phyloP scores from a whole-genome alignment of 2,329 filamentous ascomycete species.

The Colletotrichum simmondsii region DNA sequence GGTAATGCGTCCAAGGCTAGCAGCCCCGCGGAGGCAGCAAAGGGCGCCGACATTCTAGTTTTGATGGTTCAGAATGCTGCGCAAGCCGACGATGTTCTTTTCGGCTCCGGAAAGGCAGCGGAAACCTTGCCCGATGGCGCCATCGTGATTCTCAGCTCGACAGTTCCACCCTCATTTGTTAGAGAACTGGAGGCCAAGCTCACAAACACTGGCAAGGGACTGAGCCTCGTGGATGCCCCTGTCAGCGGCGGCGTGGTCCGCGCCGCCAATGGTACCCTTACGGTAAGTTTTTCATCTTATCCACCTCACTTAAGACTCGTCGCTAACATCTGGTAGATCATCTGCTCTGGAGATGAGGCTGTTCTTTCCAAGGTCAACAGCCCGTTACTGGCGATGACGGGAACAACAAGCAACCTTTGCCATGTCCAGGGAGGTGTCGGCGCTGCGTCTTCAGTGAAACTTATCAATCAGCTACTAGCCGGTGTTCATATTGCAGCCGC shows the following conservation, averaged over 20 bases:
- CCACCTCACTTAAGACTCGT: neutral
- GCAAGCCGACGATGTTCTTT: conserved; percentile 46
- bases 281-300: conserved; percentile 34
- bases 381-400: conserved; percentile 46
- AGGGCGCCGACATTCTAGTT: conserved; percentile 43
- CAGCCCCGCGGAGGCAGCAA: conserved; percentile 42
- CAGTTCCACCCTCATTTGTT: conserved; percentile 46
- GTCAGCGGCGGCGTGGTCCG: conserved; percentile 51
- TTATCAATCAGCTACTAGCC: conserved; percentile 68
- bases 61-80: conserved; percentile 49
- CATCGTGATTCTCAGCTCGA: conserved; percentile 48
- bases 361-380: conserved; percentile 38
- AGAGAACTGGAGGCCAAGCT: conserved; percentile 37
- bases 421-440: conserved; percentile 62
- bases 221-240: conserved; percentile 47
- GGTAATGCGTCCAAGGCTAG: conserved; percentile 38
- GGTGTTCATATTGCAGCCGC: conserved; percentile 67
- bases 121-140: conserved; percentile 40
- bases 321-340: conserved; percentile 39
- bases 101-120: conserved; percentile 42
- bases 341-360: conserved; percentile 43
- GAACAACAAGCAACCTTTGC: conserved; percentile 48
- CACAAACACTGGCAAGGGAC: conserved; percentile 37
- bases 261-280: conserved; percentile 48
- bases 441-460: conserved; percentile 66